Conservation (phyloP, 2,329 filamentous ascomycete species). For the Penicillium corylophilum region DNA sequence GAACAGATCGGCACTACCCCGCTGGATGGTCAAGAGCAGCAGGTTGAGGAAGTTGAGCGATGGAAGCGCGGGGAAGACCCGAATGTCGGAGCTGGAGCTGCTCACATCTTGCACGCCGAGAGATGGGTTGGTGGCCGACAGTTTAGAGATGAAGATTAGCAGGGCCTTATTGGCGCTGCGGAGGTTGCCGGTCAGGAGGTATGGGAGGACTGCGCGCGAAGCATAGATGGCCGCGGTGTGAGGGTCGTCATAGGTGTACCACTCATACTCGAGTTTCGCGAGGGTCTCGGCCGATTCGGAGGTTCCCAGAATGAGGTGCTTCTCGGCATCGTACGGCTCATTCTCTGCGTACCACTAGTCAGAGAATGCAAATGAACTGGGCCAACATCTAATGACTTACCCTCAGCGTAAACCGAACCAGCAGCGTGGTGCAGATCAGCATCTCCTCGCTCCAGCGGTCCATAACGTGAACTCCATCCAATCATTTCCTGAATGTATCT, state of each 20-base stretch:
- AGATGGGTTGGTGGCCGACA: constrained; percentile 57
- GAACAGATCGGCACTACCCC: constrained; percentile 75
- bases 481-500: constrained; percentile 86
- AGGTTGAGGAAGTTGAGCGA: constrained; percentile 91
- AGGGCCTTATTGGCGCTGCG: constrained; percentile 83
- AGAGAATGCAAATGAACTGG: constrained; percentile 7
- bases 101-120: constrained; percentile 81
- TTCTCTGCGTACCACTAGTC: constrained; percentile 58
- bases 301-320: constrained; percentile 83
- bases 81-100: constrained; percentile 68
- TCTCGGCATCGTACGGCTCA: constrained; percentile 89
- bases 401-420: constrained; percentile 82
- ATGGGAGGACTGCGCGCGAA: constrained; percentile 83
- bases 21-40: constrained; percentile 77
- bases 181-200: constrained; percentile 85
- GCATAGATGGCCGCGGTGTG: constrained; percentile 86
- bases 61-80: constrained; percentile 87
- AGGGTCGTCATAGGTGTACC: constrained; percentile 86
- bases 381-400: constrained; percentile 36
- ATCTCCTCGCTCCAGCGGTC: constrained; percentile 86
- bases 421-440: constrained; percentile 92
- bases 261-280: constrained; percentile 81
- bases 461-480: constrained; percentile 80
- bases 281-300: constrained; percentile 81
- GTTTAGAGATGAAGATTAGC: constrained; percentile 68